Evolutionary conservation across 176 grass and related monocot genomes (phyloP), one percentile per base, ranked within the genome.

Genomic region (Lolium multiflorum): DNA sequence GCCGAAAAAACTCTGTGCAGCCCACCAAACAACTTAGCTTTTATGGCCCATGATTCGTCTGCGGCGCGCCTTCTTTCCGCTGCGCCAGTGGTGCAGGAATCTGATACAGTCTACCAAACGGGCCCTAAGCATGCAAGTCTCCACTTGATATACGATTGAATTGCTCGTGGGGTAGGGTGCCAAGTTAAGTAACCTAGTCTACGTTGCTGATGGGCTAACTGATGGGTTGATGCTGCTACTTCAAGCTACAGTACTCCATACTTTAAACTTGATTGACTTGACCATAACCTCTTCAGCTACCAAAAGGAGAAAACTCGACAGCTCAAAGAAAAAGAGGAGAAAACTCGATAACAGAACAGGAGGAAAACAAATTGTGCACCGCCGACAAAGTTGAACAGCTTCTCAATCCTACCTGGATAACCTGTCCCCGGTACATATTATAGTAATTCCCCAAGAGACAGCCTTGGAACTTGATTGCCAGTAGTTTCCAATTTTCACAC

Each of bases 391-490:
- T 31, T 31, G 28, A 43, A 51, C 13, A 17, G 0, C 4, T 69
- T 56, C 38, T 22, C 83, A 70, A 77, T 49, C 47, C 48, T 62
- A 82, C 51, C 43, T 20, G 17, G 71, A 54, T 46, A 55, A 13
- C 41, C 39, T 57, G 54, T 71, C 28, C 28, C 28, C 28, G 28
- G 28, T 2, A 31, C 28, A 31, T 31, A 31, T 31, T 31, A 31
- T 31, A 31, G 28, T 31, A 31, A 31, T 41, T 13, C 67, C 61
- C 15, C 14, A 46, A n/a, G 64, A 73, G 14, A 24, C 17, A 18
- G 38, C 37, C 82, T 77, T 48, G 77, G 77, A 89, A 81, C 82
- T 85, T 71, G 41, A 57, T 64, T 74, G 52, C 15, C 25, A 26
- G 26, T 67, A 49, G 41, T 25, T 51, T 54, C 74, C 49, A 20